Conservation (phyloP, 805 yeast species). For the Brettanomyces anomalus region DNA sequence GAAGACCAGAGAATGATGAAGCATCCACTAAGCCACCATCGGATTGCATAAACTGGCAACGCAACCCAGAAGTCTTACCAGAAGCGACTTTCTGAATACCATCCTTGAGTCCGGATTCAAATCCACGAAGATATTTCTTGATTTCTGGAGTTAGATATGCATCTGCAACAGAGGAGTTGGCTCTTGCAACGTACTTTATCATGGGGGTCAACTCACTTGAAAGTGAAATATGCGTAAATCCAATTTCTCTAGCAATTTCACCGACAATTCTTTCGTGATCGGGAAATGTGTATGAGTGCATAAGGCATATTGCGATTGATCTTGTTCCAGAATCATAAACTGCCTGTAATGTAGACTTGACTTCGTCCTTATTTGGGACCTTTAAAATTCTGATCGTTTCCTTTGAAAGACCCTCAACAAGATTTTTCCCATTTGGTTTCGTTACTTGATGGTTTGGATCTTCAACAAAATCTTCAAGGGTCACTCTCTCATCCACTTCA, state of each 20-base stretch:
- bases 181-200: constrained; percentile 68
- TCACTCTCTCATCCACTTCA: constrained; percentile 86
- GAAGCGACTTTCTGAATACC: constrained; percentile 31
- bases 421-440: constrained; percentile 23
- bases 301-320: constrained; percentile 62
- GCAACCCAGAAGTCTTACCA: constrained; percentile 33
- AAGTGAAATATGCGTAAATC: constrained; percentile 60
- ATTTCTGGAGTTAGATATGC: constrained; percentile 80
- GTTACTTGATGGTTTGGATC: constrained; percentile 39
- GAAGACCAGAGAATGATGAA: constrained; percentile 72
- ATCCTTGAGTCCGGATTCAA: constrained; percentile 51
- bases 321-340: constrained; percentile 50
- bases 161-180: constrained; percentile 73
- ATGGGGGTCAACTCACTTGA: constrained; percentile 67
- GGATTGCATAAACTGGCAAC: constrained; percentile 86
- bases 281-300: constrained; percentile 69
- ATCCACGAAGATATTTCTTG: constrained; percentile 49
- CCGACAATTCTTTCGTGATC: constrained; percentile 59
- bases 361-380: constrained; percentile 36
- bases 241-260: constrained; percentile 49
- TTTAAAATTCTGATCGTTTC: constrained; percentile 54
- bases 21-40: constrained; percentile 93
- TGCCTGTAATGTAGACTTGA: constrained; percentile 32
- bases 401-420: constrained; percentile 54
- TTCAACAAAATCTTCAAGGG: constrained; percentile 72